Conservation (phyloP, 2,329 filamentous ascomycete genomes). For the Colletotrichum tamarilloi region DNA sequence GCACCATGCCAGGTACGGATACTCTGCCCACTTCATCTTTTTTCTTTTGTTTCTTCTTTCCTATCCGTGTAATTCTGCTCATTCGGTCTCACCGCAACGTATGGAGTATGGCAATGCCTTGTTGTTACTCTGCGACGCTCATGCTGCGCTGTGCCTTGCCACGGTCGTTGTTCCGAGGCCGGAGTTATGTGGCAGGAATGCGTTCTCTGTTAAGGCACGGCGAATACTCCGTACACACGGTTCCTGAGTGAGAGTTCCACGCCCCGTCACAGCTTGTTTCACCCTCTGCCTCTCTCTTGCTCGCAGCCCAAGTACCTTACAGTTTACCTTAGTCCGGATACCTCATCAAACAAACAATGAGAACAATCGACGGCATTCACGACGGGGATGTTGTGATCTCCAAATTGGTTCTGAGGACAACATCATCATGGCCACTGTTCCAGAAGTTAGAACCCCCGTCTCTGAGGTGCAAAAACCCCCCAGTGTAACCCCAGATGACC, state of each 20-base stretch:
- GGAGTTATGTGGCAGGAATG: background rate
- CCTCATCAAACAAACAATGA: background rate
- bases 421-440: background rate
- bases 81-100: background rate
- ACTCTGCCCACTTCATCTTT: background rate
- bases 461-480: background rate
- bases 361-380: background rate
- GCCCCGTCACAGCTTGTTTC: slow-evolving; percentile 27
- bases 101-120: background rate
- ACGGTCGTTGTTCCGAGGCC: background rate
- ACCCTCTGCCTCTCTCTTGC: background rate
- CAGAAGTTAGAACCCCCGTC: background rate
- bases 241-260: slow-evolving; percentile 14
- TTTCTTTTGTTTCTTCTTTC: background rate
- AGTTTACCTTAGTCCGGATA: background rate
- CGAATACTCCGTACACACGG: slow-evolving; percentile 2
- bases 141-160: slow-evolving; percentile 5
- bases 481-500: background rate
- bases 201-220: slow-evolving; percentile 3
- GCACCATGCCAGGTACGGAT: background rate
- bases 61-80: background rate
- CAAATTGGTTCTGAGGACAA: background rate
- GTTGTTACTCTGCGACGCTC: background rate
- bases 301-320: background rate
- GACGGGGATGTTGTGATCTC: background rate